Conservation (phyloP, 2,329 filamentous ascomycete species). For the Fusarium buxicola region DNA sequence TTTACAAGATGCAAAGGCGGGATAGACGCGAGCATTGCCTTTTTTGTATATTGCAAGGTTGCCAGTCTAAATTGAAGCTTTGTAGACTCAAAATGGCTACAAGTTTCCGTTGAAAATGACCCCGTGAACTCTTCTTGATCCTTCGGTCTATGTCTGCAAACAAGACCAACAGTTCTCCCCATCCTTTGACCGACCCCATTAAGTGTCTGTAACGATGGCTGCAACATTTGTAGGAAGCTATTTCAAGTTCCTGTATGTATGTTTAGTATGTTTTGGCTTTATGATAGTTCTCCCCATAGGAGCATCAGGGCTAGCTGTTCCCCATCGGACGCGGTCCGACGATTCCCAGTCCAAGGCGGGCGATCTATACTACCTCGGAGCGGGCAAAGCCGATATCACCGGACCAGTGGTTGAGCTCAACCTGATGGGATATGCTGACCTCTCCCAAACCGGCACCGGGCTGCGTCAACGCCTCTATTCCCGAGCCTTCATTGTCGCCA, state of each 20-base stretch:
- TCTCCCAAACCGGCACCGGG: constrained; percentile 84
- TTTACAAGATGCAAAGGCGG: background rate
- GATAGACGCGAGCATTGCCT: background rate
- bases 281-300: background rate
- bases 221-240: background rate
- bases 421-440: constrained; percentile 91
- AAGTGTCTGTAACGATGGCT: background rate
- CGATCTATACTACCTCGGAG: constrained; percentile 63
- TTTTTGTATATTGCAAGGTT: background rate
- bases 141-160: background rate
- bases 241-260: background rate
- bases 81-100: background rate
- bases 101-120: background rate
- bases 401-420: constrained; percentile 90
- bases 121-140: background rate
- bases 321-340: background rate
- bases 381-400: constrained; percentile 69
- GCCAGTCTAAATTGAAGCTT: no score
- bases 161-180: background rate
- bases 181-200: background rate
- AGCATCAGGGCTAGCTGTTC: background rate
- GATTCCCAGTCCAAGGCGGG: constrained; percentile 17
- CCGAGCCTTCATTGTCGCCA: constrained; percentile 87
- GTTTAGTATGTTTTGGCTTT: background rate
- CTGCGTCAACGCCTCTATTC: constrained; percentile 90